Percentiles rank a stretch among this genome's conserved stretches.
These are phyloP conservation scores for Lipomyces yarrowii DNA, from an alignment of 1,139 yeast species.

Conservation along the genomic window DNA sequence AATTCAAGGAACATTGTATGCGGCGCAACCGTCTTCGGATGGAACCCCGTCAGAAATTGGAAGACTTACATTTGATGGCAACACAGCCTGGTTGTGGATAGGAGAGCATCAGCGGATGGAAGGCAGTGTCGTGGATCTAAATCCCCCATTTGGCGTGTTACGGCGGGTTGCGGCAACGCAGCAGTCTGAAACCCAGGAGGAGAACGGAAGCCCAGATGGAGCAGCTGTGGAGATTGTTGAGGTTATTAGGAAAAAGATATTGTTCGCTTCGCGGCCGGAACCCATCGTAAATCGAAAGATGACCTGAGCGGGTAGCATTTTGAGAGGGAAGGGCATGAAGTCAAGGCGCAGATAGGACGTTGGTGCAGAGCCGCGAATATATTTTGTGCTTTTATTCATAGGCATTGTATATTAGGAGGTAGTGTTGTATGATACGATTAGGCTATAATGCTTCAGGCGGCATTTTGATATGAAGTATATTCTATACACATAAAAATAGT, in stretches of 20 bases:
- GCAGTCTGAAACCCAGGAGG: slow-evolving; percentile 17
- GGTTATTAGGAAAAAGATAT: slow-evolving; percentile 40
- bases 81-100: slow-evolving; percentile 36
- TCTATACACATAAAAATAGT: no score
- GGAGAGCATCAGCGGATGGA: slow-evolving; percentile 43
- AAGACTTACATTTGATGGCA: slow-evolving; percentile 20
- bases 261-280: slow-evolving; percentile 44
- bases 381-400: neutral
- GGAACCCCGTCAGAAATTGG: slow-evolving; percentile 22
- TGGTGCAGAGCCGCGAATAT: neutral
- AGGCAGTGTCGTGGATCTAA: slow-evolving; percentile 42
- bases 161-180: slow-evolving; percentile 22
- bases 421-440: neutral
- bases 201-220: slow-evolving; percentile 22
- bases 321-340: neutral
- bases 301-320: neutral
- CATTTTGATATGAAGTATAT: no score
- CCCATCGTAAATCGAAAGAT: slow-evolving; percentile 35
- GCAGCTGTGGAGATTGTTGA: slow-evolving; percentile 37
- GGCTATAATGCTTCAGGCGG: neutral
- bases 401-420: neutral
- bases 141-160: slow-evolving; percentile 43
- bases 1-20: slow-evolving; percentile 32
- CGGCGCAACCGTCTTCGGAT: neutral
- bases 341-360: neutral